Percentiles rank a stretch among this genome's conserved stretches.
Evolutionary conservation across 2,329 filamentous ascomycete genomes (phyloP).

Genomic region (Fusarium circinatum): DNA sequence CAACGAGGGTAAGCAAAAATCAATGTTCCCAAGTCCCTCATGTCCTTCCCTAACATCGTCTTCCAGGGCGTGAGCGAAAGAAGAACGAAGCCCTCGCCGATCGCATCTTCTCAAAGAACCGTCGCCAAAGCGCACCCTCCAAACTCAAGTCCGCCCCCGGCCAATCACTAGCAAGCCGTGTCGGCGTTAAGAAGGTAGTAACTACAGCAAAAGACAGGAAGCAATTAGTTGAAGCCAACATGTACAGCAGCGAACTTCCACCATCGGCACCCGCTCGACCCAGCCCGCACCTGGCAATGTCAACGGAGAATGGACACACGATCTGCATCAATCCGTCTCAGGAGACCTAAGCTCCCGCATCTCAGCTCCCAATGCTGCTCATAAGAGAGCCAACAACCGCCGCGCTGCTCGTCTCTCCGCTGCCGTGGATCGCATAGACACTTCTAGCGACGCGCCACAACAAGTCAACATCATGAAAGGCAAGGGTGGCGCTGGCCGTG

Average conservation of each 20-base stretch:
- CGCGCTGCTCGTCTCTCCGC: slow-evolving; percentile 55
- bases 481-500: slow-evolving; percentile 21
- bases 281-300: slow-evolving; percentile 62
- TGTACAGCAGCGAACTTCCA: slow-evolving; percentile 39
- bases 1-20: slow-evolving; percentile 55
- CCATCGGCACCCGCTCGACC: slow-evolving; percentile 32
- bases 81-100: slow-evolving; percentile 78
- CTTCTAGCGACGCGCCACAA: slow-evolving; percentile 44
- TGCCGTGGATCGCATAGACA: slow-evolving; percentile 56
- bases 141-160: slow-evolving; percentile 58
- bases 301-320: slow-evolving; percentile 77
- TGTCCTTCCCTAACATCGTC: neutral
- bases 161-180: slow-evolving; percentile 74
- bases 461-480: slow-evolving; percentile 51
- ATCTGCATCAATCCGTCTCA: slow-evolving; percentile 66
- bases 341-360: slow-evolving; percentile 59
- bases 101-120: slow-evolving; percentile 73
- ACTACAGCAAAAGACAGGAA: slow-evolving; percentile 20
- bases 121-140: slow-evolving; percentile 66
- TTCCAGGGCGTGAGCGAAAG: slow-evolving; percentile 72
- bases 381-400: slow-evolving; percentile 39
- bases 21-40: neutral
- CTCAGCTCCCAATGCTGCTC: slow-evolving; percentile 49
- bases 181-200: slow-evolving; percentile 78
- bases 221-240: slow-evolving; percentile 16